phyloP scores from a whole-genome alignment of 2,329 filamentous ascomycete genomes.

The Simplicillium aogashimaense region DNA sequence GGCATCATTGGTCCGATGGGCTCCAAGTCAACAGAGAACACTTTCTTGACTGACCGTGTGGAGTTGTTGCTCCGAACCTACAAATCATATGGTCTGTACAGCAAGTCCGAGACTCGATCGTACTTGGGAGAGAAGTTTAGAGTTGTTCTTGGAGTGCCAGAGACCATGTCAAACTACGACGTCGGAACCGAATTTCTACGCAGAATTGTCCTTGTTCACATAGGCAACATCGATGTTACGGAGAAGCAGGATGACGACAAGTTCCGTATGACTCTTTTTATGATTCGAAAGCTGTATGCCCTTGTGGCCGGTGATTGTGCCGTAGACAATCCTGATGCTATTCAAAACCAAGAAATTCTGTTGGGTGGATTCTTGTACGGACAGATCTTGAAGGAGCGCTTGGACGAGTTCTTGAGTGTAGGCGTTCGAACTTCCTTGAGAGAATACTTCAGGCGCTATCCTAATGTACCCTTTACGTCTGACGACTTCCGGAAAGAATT shows the following conservation, averaged over 20 bases:
- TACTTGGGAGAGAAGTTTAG: conserved; percentile 89
- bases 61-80: conserved; percentile 88
- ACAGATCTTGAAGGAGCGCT: conserved; percentile 87
- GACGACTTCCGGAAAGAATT: conserved; percentile 74
- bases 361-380: conserved; percentile 90
- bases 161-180: conserved; percentile 78
- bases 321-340: conserved; percentile 90
- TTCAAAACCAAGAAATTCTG: conserved; percentile 91
- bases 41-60: conserved; percentile 89
- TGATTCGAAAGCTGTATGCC: conserved; percentile 91
- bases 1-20: conserved; percentile 71
- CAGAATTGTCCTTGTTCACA: conserved; percentile 82
- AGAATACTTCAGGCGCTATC: conserved; percentile 45
- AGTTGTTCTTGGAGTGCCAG: conserved; percentile 72
- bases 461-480: conserved; percentile 65
- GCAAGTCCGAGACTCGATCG: conserved; percentile 68
- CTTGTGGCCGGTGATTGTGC: conserved; percentile 87
- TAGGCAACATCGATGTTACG: conserved; percentile 77
- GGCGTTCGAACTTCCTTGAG: conserved; percentile 41
- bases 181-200: conserved; percentile 86
- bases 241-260: conserved; percentile 82
- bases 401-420: conserved; percentile 74
- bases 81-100: conserved; percentile 81
- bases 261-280: conserved; percentile 87
- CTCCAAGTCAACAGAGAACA: conserved; percentile 73